These are phyloP conservation scores for Talaromyces liani DNA, from an alignment of 495 filamentous ascomycete genomes.

Conservation along the genomic window DNA sequence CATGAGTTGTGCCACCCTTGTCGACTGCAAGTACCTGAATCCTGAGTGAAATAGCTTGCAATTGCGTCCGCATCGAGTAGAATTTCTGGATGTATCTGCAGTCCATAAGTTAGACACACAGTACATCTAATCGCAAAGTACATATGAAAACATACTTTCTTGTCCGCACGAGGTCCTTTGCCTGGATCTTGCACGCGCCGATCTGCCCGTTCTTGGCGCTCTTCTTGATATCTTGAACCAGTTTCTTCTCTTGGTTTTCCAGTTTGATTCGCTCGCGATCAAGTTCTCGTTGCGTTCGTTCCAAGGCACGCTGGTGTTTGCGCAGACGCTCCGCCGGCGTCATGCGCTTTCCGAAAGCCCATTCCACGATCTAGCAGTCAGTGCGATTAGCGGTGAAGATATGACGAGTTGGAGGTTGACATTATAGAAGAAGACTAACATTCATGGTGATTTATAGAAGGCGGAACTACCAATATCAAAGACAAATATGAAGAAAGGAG, in stretches of 20 bases:
- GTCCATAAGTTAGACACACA: background rate
- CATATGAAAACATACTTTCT: slow-evolving; percentile 48
- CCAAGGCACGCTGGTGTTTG: slow-evolving; percentile 93
- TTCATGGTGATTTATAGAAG: slow-evolving; percentile 45
- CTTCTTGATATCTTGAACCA: slow-evolving; percentile 92
- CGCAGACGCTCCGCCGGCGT: slow-evolving; percentile 92
- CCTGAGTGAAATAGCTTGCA: slow-evolving; percentile 89
- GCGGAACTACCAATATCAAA: background rate
- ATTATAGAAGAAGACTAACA: slow-evolving; percentile 28
- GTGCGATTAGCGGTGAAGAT: slow-evolving; percentile 14
- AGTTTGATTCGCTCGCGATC: slow-evolving; percentile 91
- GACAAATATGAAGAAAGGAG: background rate
- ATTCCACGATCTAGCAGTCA: slow-evolving; percentile 73
- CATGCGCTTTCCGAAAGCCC: slow-evolving; percentile 98
- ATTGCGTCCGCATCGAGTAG: slow-evolving; percentile 92
- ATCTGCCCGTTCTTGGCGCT: slow-evolving; percentile 96
- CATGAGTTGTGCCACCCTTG: background rate
- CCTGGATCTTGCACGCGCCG: slow-evolving; percentile 93
- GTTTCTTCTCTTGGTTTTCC: slow-evolving; percentile 96
- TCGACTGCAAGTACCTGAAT: slow-evolving; percentile 64
- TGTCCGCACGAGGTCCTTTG: slow-evolving; percentile 91
- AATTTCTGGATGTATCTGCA: slow-evolving; percentile 92
- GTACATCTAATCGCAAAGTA: background rate
- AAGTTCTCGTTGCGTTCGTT: slow-evolving; percentile 93
- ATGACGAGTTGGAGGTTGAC: slow-evolving; percentile 8